Conservation (phyloP, 176 grass and related monocot species). For the Cenchrus americanus region DNA sequence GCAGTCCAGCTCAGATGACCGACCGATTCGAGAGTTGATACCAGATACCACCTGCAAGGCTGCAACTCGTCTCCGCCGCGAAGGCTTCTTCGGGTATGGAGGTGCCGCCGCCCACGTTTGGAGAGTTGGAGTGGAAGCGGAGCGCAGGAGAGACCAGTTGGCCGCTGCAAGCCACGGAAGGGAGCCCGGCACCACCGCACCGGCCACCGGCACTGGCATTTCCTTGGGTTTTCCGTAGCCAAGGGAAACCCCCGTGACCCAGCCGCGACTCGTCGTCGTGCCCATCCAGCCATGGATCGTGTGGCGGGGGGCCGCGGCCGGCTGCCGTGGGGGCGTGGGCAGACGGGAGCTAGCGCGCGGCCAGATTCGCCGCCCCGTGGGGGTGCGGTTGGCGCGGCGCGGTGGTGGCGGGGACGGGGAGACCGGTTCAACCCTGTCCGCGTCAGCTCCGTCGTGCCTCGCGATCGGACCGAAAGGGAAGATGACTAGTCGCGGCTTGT, state of each 20-base stretch:
- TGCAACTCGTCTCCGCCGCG: neutral
- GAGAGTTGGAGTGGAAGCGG: neutral
- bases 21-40: neutral
- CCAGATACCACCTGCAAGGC: neutral
- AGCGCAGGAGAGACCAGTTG: slow-evolving; percentile 46
- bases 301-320: neutral
- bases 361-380: neutral
- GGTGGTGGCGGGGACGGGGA: neutral
- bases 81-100: neutral
- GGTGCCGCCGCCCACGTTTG: slow-evolving; percentile 2
- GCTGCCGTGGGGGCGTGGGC: neutral
- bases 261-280: neutral
- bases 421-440: slow-evolving; percentile 28
- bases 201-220: neutral
- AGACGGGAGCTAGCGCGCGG: slow-evolving; percentile 18
- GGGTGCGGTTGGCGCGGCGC: no score
- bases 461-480: neutral
- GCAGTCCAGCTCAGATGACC: slow-evolving; percentile 3
- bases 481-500: neutral
- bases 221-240: neutral
- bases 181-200: neutral
- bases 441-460: neutral
- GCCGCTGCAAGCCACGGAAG: slow-evolving; percentile 42
- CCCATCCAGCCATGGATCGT: neutral
- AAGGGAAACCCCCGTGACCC: no score